Conservation (phyloP, 768 basidiomycete species). For the Pulveroboletus sp. region DNA sequence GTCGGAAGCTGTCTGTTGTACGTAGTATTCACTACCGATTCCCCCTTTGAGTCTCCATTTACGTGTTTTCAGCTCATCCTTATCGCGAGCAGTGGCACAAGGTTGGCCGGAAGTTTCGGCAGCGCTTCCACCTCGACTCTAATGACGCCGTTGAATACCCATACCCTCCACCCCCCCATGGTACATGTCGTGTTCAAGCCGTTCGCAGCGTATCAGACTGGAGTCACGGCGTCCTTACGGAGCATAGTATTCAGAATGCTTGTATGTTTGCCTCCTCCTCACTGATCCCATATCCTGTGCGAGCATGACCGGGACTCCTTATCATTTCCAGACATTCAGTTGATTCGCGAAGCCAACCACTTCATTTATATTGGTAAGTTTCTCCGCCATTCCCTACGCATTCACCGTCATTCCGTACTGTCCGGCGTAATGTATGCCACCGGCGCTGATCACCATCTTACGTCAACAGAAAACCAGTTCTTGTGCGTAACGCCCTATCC, state of each 20-base stretch:
- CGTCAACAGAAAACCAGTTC: slow-evolving; percentile 72
- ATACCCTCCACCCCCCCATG: slow-evolving; percentile 42
- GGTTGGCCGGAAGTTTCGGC: slow-evolving; percentile 55
- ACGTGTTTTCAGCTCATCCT: slow-evolving; percentile 48
- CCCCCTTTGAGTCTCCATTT: neutral
- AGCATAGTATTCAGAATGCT: slow-evolving; percentile 90
- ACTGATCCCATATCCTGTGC: neutral
- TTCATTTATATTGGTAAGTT: slow-evolving; percentile 86
- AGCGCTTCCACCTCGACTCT: slow-evolving; percentile 54
- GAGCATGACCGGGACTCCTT: neutral
- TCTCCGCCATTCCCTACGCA: neutral
- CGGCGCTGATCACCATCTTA: neutral
- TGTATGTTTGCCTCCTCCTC: slow-evolving; percentile 47
- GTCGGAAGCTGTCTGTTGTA: slow-evolving; percentile 62
- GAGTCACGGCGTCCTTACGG: slow-evolving; percentile 88
- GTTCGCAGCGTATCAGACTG: slow-evolving; percentile 88
- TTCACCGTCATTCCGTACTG: slow-evolving; percentile 1
- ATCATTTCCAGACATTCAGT: slow-evolving; percentile 50
- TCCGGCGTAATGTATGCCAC: slow-evolving; percentile 11
- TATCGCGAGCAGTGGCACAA: slow-evolving; percentile 56
- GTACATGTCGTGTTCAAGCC: slow-evolving; percentile 69
- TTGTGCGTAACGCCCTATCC: slow-evolving; percentile 51
- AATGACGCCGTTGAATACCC: slow-evolving; percentile 37
- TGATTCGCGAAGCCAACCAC: slow-evolving; percentile 82
- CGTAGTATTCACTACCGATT: slow-evolving; percentile 15